Base-by-base conservation (phyloP, 805 yeast genomes). In the Myxozyma monticola region DNA sequence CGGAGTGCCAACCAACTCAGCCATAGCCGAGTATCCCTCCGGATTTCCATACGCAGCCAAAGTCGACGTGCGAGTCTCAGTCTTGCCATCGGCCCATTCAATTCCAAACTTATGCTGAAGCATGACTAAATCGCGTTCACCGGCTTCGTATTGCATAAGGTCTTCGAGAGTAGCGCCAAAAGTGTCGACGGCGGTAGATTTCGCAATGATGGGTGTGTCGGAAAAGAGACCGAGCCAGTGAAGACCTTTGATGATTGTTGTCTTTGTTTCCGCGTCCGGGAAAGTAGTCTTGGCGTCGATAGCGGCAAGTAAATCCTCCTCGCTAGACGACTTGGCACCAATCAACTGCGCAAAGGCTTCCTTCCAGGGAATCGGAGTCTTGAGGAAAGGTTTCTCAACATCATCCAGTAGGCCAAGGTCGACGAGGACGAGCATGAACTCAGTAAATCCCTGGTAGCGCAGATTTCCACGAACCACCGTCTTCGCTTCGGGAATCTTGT, bases 401-500 rank as follows among this genome's bases (percentile, higher is more conserved):
- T 93, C 99, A 68, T 81, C 83, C 68, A 93, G 78, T 79, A 93
- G 84, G 24, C 96, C 97, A 62, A 89, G 73, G 72, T 91, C 98
- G 51, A 93, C 98, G 43, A 93, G 79, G 39, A 85, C 97, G 76
- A 90, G 90, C 70, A 90, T 84, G 70, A 93, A 91, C 75, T 91
- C 96, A 54, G 98, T 96, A 91, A 93, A 93, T 43, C 99, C 99
- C 76, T 89, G 97, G 82, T 78, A 93, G 76, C 99, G 83, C 68
- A 93, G 79, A 57, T 99, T 93, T 68, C 99, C 99, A 77, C 99
- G 86, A 65, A 93, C 80, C 56, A 91, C 89, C 52, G 96, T 88
- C 67, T 93, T 88, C 61, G 98, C 98, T 77, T 93, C 99, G 60
- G 99, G 99, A 57, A 93, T 93, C 66, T 79, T 71, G 74, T 93